These are phyloP conservation scores for Hymenoscyphus occultus DNA, from an alignment of 2,329 filamentous ascomycete species.

Conservation along the genomic window DNA sequence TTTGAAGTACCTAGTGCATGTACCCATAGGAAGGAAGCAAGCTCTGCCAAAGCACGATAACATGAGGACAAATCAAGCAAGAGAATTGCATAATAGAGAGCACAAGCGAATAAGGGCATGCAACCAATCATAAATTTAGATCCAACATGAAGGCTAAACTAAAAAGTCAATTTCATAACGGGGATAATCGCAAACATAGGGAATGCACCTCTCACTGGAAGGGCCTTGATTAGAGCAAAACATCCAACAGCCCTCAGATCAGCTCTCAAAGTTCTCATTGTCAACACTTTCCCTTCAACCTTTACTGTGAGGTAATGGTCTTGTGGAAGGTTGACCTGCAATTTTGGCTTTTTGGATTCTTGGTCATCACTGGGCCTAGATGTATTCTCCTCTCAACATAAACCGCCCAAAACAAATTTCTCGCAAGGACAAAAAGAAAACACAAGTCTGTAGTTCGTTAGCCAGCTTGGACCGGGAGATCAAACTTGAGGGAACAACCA, in stretches of 20 bases:
- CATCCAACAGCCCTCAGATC: slow-evolving; percentile 37
- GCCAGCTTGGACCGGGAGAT: neutral
- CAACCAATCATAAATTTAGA: neutral
- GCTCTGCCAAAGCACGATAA: neutral
- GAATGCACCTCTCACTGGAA: slow-evolving; percentile 7
- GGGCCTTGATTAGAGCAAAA: slow-evolving; percentile 11
- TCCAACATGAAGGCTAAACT: neutral
- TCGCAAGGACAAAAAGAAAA: slow-evolving; percentile 10
- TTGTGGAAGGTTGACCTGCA: slow-evolving; percentile 37
- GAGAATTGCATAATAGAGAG: neutral
- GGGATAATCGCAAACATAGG: neutral
- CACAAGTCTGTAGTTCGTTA: slow-evolving; percentile 21
- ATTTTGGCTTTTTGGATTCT: slow-evolving; percentile 40
- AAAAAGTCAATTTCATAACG: neutral
- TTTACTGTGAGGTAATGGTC: slow-evolving; percentile 20
- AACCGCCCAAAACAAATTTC: slow-evolving; percentile 13
- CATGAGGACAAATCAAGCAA: neutral
- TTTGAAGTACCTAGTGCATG: neutral
- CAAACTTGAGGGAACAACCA: slow-evolving; percentile 16
- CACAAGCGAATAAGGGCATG: neutral
- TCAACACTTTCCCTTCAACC: slow-evolving; percentile 33
- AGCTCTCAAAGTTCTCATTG: slow-evolving; percentile 41
- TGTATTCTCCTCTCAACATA: slow-evolving; percentile 13
- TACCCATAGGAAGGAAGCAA: neutral
- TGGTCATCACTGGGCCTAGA: slow-evolving; percentile 38